phyloP scores from a whole-genome alignment of 148 eudicot species.

The Tetragonia tetragonoides region DNA sequence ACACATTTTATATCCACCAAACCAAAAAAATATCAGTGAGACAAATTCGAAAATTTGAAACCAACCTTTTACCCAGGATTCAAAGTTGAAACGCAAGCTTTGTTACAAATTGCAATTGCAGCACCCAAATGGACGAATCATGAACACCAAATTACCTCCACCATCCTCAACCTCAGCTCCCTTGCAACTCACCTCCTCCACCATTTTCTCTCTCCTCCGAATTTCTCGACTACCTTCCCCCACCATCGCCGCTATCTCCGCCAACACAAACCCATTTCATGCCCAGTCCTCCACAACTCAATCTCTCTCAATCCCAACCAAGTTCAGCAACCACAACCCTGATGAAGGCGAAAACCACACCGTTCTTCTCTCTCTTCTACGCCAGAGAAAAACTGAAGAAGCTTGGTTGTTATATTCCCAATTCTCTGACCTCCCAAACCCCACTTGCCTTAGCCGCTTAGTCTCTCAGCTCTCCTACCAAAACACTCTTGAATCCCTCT shows the following conservation, averaged over 20 bases:
- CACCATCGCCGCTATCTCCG: constrained; percentile 5
- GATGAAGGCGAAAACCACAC: constrained; percentile 25
- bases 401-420: constrained; percentile 66
- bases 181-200: constrained; percentile 31
- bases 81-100: neutral
- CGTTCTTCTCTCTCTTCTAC: constrained; percentile 64
- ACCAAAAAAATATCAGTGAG: neutral
- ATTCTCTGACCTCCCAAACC: constrained; percentile 50
- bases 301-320: constrained; percentile 1
- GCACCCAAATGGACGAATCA: constrained; percentile 41
- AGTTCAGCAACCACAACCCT: constrained; percentile 6
- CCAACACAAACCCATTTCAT: constrained; percentile 19
- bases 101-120: neutral
- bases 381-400: constrained; percentile 72
- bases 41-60: neutral
- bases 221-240: constrained; percentile 8
- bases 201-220: constrained; percentile 19
- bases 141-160: constrained; percentile 37
- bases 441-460: constrained; percentile 86
- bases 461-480: constrained; percentile 77
- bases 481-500: constrained; percentile 46
- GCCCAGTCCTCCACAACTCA: constrained; percentile 30
- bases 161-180: constrained; percentile 20
- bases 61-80: neutral
- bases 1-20: constrained; percentile 29